phyloP scores from a whole-genome alignment of 2,329 filamentous ascomycete species.

The Trichoderma pleuroti region DNA sequence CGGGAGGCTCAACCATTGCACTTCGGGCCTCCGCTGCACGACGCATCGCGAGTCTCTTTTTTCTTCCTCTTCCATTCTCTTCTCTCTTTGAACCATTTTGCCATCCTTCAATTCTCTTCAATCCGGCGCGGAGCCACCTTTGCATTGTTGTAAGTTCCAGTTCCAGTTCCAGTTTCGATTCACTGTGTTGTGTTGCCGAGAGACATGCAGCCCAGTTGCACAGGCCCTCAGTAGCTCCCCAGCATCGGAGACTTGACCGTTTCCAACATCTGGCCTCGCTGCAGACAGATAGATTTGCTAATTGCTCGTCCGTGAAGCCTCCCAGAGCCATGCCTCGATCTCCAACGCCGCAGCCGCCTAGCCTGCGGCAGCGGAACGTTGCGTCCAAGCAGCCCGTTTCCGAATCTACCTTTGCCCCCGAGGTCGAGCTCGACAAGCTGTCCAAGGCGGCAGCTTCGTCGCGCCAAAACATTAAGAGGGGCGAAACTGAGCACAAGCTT shows the following conservation, averaged over 20 bases:
- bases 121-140: background rate
- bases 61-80: constrained; percentile 8
- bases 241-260: background rate
- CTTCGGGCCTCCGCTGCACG: constrained; percentile 8
- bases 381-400: constrained; percentile 47
- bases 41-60: constrained; percentile 15
- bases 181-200: background rate
- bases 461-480: constrained; percentile 37
- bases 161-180: constrained; percentile 19
- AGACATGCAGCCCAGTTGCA: background rate
- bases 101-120: background rate
- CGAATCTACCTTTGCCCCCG: constrained; percentile 35
- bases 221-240: background rate
- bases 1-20: constrained; percentile 16
- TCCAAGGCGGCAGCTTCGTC: constrained; percentile 34
- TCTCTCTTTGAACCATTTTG: background rate
- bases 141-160: constrained; percentile 22
- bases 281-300: background rate
- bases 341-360: constrained; percentile 46
- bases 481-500: constrained; percentile 82
- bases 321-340: constrained; percentile 44
- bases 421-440: constrained; percentile 51
- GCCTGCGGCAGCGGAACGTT: constrained; percentile 57
- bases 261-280: background rate
- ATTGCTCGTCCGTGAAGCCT: constrained; percentile 10